Evolutionary conservation across 495 filamentous ascomycete genomes (phyloP).

Genomic region (Massariosphaeria phaeospora): DNA sequence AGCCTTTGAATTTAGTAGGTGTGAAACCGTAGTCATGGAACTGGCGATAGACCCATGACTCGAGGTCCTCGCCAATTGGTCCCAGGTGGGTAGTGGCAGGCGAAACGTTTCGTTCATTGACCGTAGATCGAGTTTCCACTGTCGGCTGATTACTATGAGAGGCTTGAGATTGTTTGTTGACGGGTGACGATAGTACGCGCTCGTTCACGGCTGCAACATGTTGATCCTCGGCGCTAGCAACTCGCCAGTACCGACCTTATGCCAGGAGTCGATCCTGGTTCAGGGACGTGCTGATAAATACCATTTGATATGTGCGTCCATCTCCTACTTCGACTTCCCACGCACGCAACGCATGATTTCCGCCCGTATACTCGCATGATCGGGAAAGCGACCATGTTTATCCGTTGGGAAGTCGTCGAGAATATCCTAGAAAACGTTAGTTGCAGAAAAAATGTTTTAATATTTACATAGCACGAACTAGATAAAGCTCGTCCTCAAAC

Average conservation of each 20-base stretch:
- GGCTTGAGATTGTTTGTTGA: background rate
- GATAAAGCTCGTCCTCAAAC: too few relatives aligned
- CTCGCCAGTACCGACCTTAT: too few relatives aligned
- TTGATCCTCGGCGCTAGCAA: too few relatives aligned
- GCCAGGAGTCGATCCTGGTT: too few relatives aligned
- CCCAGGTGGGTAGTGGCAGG: too few relatives aligned
- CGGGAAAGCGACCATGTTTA: background rate
- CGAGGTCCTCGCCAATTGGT: background rate
- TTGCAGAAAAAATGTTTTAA: background rate
- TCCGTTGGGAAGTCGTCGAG: background rate
- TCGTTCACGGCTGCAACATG: too few relatives aligned
- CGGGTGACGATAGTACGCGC: too few relatives aligned
- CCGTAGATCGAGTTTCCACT: background rate
- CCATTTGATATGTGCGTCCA: background rate
- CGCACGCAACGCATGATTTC: background rate
- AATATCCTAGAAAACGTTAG: background rate
- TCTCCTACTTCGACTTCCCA: background rate
- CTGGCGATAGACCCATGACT: conserved; percentile 3
- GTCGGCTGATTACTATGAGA: background rate
- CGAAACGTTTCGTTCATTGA: background rate
- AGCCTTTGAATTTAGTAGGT: background rate
- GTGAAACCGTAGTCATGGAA: conserved; percentile 1
- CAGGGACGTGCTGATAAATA: too few relatives aligned
- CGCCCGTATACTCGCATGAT: background rate
- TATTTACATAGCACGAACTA: too few relatives aligned